These are phyloP conservation scores for Penicillium soppii DNA, from an alignment of 495 filamentous ascomycete genomes.

Conservation along the genomic window DNA sequence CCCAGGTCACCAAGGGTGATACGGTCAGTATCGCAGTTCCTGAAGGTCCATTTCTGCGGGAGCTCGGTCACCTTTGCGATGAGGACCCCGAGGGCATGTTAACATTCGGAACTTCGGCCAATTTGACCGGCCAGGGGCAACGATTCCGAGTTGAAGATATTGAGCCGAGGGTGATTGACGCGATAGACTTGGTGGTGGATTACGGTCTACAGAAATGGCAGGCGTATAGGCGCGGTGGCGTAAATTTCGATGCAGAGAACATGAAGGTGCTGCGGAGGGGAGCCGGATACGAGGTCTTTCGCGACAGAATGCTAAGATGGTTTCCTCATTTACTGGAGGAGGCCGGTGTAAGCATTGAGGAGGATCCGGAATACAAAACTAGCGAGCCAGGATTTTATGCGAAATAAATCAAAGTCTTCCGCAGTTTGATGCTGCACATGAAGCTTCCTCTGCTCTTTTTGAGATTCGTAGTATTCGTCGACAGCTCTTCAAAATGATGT, in stretches of 20 bases:
- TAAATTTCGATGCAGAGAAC: conserved; percentile 21
- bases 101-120: conserved; percentile 24
- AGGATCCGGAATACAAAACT: too few relatives aligned
- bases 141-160: conserved; percentile 31
- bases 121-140: conserved; percentile 28
- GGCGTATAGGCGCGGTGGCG: conserved; percentile 20
- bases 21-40: conserved; percentile 22
- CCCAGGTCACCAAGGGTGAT: conserved; percentile 18
- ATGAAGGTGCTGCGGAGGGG: conserved; percentile 28
- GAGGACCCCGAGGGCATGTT: conserved; percentile 15
- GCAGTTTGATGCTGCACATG: too few relatives aligned
- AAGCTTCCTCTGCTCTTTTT: too few relatives aligned
- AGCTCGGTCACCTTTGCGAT: conserved; percentile 21
- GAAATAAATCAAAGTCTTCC: too few relatives aligned
- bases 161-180: conserved; percentile 20
- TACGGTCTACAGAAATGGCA: conserved; percentile 31
- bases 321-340: too few relatives aligned
- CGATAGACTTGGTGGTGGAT: conserved; percentile 30
- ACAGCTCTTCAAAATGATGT: too few relatives aligned
- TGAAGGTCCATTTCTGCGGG: conserved; percentile 17
- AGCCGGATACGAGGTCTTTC: too few relatives aligned
- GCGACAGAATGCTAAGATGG: background rate
- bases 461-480: too few relatives aligned
- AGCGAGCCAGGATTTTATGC: too few relatives aligned
- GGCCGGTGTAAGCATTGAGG: too few relatives aligned